phyloP scores from a whole-genome alignment of 2,329 filamentous ascomycete species.

The Aspergillus pseudoglaucus region DNA sequence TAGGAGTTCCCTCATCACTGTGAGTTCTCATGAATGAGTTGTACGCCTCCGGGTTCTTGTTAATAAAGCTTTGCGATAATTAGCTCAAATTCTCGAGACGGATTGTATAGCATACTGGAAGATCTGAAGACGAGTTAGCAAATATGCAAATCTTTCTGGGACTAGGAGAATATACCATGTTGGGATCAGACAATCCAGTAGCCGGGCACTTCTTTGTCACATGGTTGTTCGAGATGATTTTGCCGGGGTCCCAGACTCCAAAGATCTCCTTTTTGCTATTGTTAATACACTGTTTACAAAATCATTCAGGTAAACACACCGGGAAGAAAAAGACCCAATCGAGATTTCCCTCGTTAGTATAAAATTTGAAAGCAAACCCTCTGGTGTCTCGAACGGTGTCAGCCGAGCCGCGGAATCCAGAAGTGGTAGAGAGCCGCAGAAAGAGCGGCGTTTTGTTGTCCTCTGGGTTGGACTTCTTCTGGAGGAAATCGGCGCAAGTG shows the following conservation, averaged over 20 bases:
- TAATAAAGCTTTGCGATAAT: background rate
- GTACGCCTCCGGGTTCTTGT: background rate
- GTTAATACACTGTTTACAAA: no score
- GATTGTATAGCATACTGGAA: background rate
- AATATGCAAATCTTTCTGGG: no score
- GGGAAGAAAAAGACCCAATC: background rate
- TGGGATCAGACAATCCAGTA: background rate
- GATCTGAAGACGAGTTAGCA: no score
- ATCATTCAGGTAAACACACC: background rate
- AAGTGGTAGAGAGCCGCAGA: background rate
- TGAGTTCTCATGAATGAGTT: background rate
- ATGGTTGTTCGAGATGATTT: background rate
- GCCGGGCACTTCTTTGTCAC: background rate
- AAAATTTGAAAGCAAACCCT: background rate
- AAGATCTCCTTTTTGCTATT: background rate
- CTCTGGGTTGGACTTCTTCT: background rate
- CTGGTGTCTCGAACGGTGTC: background rate
- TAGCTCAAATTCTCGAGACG: no score
- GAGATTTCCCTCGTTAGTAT: background rate
- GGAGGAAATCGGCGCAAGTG: background rate
- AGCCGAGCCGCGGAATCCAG: background rate
- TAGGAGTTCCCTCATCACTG: background rate
- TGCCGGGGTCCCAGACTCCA: background rate
- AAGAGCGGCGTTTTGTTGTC: background rate
- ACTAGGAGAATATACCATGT: background rate